Evolutionary conservation across 352 stramenopile species (phyloP).

Genomic region (Phytophthora boehmeriae): DNA sequence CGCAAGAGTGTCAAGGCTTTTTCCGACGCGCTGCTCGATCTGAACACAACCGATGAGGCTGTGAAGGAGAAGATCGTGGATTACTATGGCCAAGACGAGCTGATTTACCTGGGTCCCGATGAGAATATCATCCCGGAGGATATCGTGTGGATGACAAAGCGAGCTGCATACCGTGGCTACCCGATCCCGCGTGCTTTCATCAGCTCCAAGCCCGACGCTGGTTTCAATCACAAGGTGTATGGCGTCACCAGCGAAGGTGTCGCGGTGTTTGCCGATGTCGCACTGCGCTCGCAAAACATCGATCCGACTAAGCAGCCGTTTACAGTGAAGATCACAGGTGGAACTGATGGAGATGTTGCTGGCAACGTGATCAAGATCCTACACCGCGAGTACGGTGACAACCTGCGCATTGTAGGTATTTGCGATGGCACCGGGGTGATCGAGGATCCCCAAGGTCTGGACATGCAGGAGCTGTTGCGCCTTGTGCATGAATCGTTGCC

Average conservation of each 20-base stretch:
- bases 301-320: slow-evolving; percentile 76
- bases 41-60: slow-evolving; percentile 77
- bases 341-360: slow-evolving; percentile 97
- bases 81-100: slow-evolving; percentile 85
- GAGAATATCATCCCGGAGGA: slow-evolving; percentile 84
- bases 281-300: slow-evolving; percentile 77
- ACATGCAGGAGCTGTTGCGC: slow-evolving; percentile 94
- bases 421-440: slow-evolving; percentile 93
- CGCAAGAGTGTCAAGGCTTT: slow-evolving; percentile 98
- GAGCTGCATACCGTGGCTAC: slow-evolving; percentile 79
- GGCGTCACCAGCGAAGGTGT: slow-evolving; percentile 85
- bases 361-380: slow-evolving; percentile 99
- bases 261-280: slow-evolving; percentile 81
- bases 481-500: slow-evolving; percentile 92
- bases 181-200: slow-evolving; percentile 85
- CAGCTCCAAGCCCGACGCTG: slow-evolving; percentile 83
- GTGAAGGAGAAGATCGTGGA: slow-evolving; percentile 78
- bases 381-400: slow-evolving; percentile 92
- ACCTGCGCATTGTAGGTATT: slow-evolving; percentile 93
- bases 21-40: slow-evolving; percentile 82
- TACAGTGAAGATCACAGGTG: slow-evolving; percentile 92
- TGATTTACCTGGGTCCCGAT: slow-evolving; percentile 85
- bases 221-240: slow-evolving; percentile 90
- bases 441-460: slow-evolving; percentile 95
- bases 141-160: slow-evolving; percentile 87